Base-by-base conservation (phyloP, 768 basidiomycete species). In the Pleurotus djamor region DNA sequence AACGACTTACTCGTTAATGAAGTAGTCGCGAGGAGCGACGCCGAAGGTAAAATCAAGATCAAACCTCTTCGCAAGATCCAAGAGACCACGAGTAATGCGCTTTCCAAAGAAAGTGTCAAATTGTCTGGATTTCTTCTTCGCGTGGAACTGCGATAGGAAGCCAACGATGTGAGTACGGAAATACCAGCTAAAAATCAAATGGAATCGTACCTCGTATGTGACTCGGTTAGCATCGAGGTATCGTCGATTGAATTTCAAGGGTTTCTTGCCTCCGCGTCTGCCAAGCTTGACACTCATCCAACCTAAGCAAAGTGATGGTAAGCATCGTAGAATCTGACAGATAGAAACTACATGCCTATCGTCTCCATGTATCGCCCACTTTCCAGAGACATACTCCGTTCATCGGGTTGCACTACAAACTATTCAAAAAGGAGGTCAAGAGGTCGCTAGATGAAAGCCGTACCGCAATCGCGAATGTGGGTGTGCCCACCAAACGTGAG, bases 321-420 rank as follows among this genome's bases (percentile, higher is more conserved):
- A 28, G 21, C 21, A 28, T 28, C 3, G 21, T 28, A 28, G 1
- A 3, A 28, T 28, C 21, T 28, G 21, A 3, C 21, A 28, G 21
- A 28, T 28, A 28, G 21, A 28, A 43, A 12, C 16, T 12, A 44
- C 82, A 10, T 48, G 88, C 92, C 93, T 57, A 96, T 77, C 7
- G 94, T 97, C 73, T 97, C 95, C 88, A 96, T 91, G 68, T 96
- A 96, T 32, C 92, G 78, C 12, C 95, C 91, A 63, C 91, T 89
- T 66, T 94, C 90, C 61, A 95, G 68, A 2, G 88, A 78, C 77
- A 94, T 92, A 0, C 88, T 86, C 14, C 87, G 80, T 3, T 80
- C 82, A 69, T 94, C 93, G 17, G 85, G 73, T 69, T 86, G 86
- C 21, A 81, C 84, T 85, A 28, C 5, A 3, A 9, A 9, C 6